These are phyloP conservation scores for Senecio squalidus DNA, from an alignment of 140 eudicot species.

Conservation along the genomic window DNA sequence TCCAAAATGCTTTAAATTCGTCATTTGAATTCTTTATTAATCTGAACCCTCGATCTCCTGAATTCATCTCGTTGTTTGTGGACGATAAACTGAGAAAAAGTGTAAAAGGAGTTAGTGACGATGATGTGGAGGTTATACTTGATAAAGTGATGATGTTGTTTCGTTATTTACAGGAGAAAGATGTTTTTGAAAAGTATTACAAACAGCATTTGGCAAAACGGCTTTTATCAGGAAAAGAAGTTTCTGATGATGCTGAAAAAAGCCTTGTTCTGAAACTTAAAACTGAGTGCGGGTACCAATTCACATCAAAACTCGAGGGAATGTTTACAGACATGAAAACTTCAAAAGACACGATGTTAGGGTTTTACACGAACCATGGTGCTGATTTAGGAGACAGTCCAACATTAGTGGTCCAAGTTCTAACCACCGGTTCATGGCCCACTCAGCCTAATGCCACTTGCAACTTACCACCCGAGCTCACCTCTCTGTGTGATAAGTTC, in stretches of 20 bases:
- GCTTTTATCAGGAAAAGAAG: slow-evolving; percentile 40
- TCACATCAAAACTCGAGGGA: slow-evolving; percentile 51
- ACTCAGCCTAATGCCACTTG: slow-evolving; percentile 47
- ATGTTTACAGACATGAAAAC: slow-evolving; percentile 62
- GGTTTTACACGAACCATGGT: slow-evolving; percentile 20
- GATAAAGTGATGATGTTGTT: slow-evolving; percentile 57
- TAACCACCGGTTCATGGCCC: slow-evolving; percentile 60
- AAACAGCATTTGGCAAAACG: slow-evolving; percentile 53
- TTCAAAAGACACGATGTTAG: slow-evolving; percentile 40
- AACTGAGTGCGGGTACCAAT: slow-evolving; percentile 60
- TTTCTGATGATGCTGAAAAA: slow-evolving; percentile 52
- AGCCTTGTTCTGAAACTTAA: slow-evolving; percentile 46
- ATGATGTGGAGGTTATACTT: slow-evolving; percentile 43
- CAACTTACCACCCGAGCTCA: slow-evolving; percentile 46
- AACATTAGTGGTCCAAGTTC: slow-evolving; percentile 39
- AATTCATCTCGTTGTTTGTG: slow-evolving; percentile 46
- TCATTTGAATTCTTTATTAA: slow-evolving; percentile 1
- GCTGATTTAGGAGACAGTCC: slow-evolving; percentile 41
- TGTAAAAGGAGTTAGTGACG: slow-evolving; percentile 48
- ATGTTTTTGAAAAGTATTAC: slow-evolving; percentile 46
- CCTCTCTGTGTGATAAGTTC: slow-evolving; percentile 46
- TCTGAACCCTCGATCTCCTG: slow-evolving; percentile 19
- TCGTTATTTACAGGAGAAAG: slow-evolving; percentile 47
- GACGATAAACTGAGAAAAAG: slow-evolving; percentile 48
- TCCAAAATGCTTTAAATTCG: slow-evolving; percentile 3